These are phyloP conservation scores for Lichtheimia ramosa DNA, from an alignment of 371 early-diverging fungal species.

Conservation along the genomic window DNA sequence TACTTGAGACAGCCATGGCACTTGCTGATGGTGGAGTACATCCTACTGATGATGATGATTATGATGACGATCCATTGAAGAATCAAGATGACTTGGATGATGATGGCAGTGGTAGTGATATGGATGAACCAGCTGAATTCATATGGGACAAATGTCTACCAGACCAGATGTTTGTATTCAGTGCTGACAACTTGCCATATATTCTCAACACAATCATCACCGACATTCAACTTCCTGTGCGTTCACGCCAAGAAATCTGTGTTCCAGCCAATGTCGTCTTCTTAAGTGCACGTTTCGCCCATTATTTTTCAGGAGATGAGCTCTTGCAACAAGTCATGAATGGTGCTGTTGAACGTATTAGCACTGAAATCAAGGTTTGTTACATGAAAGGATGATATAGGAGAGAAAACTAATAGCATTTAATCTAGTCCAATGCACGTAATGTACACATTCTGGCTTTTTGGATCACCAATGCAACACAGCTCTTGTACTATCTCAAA, in stretches of 20 bases:
- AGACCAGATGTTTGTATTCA: constrained; percentile 92
- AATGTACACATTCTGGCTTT: constrained; percentile 61
- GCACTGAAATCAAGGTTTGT: constrained; percentile 50
- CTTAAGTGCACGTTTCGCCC: constrained; percentile 85
- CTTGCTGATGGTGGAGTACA: constrained; percentile 24
- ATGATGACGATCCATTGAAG: constrained; percentile 22
- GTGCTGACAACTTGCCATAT: constrained; percentile 62
- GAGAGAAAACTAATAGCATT: not conserved
- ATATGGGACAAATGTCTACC: constrained; percentile 77
- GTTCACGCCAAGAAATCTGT: constrained; percentile 58
- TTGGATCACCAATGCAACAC: constrained; percentile 81
- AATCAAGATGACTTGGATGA: constrained; percentile 17
- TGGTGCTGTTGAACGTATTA: constrained; percentile 62
- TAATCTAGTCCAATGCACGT: constrained; percentile 25
- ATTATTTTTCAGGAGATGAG: constrained; percentile 72
- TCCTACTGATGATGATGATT: constrained; percentile 13
- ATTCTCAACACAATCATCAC: constrained; percentile 73
- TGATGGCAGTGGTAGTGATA: constrained; percentile 24
- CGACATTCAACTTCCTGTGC: constrained; percentile 56
- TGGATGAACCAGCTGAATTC: constrained; percentile 53
- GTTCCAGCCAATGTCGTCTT: constrained; percentile 86
- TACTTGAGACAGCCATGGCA: constrained; percentile 40
- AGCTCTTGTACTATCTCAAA: constrained; percentile 78
- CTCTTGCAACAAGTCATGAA: constrained; percentile 69
- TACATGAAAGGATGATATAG: not conserved